Percentiles rank a stretch among this genome's conserved stretches.
Evolutionary conservation across 495 filamentous ascomycete genomes (phyloP).

Genomic region (Aspergillus nanangensis): DNA sequence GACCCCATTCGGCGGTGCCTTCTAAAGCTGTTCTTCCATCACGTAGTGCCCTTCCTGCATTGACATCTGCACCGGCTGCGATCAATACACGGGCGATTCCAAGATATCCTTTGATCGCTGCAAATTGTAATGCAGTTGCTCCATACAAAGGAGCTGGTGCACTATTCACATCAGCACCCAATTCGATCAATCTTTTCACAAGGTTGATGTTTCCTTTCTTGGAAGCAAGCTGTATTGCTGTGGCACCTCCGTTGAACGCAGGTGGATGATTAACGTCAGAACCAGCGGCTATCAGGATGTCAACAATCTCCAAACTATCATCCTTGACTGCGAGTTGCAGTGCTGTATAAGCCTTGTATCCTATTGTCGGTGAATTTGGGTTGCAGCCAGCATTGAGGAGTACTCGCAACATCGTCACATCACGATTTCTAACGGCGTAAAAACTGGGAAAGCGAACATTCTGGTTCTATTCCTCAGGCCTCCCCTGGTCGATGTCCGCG

Average conservation of each 20-base stretch:
- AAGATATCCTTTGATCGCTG: constrained; percentile 23
- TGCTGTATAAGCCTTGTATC: not conserved
- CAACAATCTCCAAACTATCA: not conserved
- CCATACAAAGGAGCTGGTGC: no score
- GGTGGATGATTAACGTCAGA: not conserved
- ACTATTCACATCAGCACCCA: constrained; percentile 26
- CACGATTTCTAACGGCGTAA: no score
- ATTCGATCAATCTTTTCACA: constrained; percentile 23
- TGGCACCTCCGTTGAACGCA: not conserved
- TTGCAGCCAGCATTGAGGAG: no score
- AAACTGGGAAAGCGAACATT: no score
- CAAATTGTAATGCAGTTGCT: constrained; percentile 16
- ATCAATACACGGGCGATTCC: constrained; percentile 17
- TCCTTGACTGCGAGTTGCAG: not conserved
- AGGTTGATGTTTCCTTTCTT: constrained; percentile 19
- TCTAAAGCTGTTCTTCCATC: constrained; percentile 37
- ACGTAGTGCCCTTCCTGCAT: constrained; percentile 20
- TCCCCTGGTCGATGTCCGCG: no score
- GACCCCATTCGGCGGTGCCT: constrained; percentile 38
- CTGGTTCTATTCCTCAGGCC: no score
- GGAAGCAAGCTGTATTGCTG: constrained; percentile 24
- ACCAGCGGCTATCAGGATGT: not conserved
- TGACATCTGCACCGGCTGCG: constrained; percentile 17
- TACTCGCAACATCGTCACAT: no score
- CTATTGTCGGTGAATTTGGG: not conserved